Evolutionary conservation across 805 yeast species (phyloP), one percentile per base, ranked within the genome.

Genomic region (Alloascoidea africana): DNA sequence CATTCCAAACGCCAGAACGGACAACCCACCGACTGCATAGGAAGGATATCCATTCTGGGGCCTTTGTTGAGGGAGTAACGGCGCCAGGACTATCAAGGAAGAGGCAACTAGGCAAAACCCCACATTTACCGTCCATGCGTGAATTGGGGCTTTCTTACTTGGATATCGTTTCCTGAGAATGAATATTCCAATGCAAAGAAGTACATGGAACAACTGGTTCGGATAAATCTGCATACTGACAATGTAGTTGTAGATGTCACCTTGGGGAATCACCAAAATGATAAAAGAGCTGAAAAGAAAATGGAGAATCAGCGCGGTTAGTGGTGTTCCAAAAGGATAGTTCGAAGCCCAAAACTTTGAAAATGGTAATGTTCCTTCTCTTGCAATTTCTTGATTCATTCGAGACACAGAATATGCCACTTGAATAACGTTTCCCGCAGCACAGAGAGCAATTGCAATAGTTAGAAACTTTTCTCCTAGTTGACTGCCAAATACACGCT

Each of bases 181-280:
- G 34, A 76, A 66, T 0, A 78, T 48, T 0, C 86, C 87, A 5
- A 70, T 41, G 0, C 78, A 72, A 1, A 70, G 64, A 14, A 75
- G 52, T 0, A 67, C 63, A 14, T 70, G 54, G 40, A 74, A 74
- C 4, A 66, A 39, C 42, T 65, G 70, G 37, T 53, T 58, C 14
- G 67, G 69, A 41, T 64, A 65, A 8, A 68, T 65, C 41, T 67
- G 72, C 46, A 67, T 52, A 8, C 63, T 56, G 3, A 66, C 62
- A 36, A 65, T 52, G 41, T 63, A 62, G 36, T 60, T 62, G 48
- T 59, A 66, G 2, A 64, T 49, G 14, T 52, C 42, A 0, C 61
- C 62, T 32, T 32, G 17, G 4, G 27, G 4, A 5, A 39, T 38
- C 3, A 35, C 5, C 14, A 40, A 8, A 13, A 40, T 18, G 15